phyloP scores from a whole-genome alignment of 1,139 yeast species.

The Entelexis sorbosivorans region DNA sequence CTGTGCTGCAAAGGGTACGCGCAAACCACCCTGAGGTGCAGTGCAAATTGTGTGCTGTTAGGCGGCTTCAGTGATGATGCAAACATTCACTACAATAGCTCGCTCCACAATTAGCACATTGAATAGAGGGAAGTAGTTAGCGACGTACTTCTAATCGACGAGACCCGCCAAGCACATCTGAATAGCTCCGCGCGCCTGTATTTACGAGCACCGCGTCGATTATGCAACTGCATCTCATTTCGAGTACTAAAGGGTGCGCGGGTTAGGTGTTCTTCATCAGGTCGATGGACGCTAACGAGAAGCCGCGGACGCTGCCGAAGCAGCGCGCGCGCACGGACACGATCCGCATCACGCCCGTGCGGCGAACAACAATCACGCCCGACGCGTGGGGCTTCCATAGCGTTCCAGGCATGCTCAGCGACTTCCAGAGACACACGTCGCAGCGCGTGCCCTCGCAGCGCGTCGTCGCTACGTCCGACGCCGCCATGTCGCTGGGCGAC shows the following conservation, averaged over 20 bases:
- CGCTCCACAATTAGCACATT: too few species aligned
- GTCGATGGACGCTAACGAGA: conserved; percentile 4
- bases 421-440: conserved; percentile 33
- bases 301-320: conserved; percentile 14
- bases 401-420: conserved; percentile 33
- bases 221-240: not conserved
- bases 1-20: too few species aligned
- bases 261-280: conserved; percentile 1
- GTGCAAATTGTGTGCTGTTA: too few species aligned
- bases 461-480: not conserved
- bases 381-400: conserved; percentile 32
- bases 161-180: too few species aligned
- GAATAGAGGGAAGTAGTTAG: too few species aligned
- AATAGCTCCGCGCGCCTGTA: too few species aligned
- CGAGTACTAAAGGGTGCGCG: not conserved
- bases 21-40: too few species aligned
- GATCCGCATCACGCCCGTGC: conserved; percentile 23
- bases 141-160: too few species aligned
- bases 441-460: conserved; percentile 13
- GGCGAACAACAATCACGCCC: conserved; percentile 20
- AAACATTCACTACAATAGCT: too few species aligned
- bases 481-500: conserved; percentile 22
- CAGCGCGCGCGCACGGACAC: conserved; percentile 14
- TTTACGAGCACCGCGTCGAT: too few species aligned
- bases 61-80: too few species aligned